Conservation (phyloP, 805 yeast species). For the Brettanomyces naardenensis region DNA sequence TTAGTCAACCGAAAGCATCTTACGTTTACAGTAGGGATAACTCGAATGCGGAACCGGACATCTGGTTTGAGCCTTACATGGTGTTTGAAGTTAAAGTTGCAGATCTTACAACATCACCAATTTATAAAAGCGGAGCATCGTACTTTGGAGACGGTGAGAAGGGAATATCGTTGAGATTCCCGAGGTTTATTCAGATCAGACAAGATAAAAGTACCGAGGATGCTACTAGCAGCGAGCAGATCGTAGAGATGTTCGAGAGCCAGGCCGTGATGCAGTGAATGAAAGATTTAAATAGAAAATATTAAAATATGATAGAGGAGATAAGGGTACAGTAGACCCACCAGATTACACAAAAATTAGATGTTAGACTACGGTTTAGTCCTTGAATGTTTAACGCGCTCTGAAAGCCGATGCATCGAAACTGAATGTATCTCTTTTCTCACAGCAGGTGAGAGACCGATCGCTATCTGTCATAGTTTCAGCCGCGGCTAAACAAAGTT, state of each 20-base stretch:
- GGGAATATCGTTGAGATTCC: conserved; percentile 85
- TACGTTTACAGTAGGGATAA: conserved; percentile 53
- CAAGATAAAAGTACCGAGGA: conserved; percentile 84
- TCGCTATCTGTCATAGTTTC: too few relatives aligned
- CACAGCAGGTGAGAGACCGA: too few relatives aligned
- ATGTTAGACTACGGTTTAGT: too few relatives aligned
- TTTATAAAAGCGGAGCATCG: conserved; percentile 78
- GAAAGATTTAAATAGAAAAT: background rate
- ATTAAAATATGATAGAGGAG: too few relatives aligned
- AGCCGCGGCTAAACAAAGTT: too few relatives aligned
- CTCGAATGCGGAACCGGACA: conserved; percentile 75
- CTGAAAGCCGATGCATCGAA: too few relatives aligned
- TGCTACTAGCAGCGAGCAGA: conserved; percentile 79
- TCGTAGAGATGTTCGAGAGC: conserved; percentile 73
- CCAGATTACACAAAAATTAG: too few relatives aligned
- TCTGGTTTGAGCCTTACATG: conserved; percentile 86
- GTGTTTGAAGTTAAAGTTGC: conserved; percentile 90
- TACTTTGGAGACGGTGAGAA: conserved; percentile 48
- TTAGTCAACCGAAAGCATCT: conserved; percentile 54
- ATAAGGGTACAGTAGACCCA: too few relatives aligned
- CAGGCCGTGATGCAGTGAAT: conserved; percentile 44
- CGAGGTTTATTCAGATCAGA: conserved; percentile 75
- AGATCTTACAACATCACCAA: conserved; percentile 81
- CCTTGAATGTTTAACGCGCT: too few relatives aligned
- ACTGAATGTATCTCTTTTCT: too few relatives aligned